Conservation (phyloP, 768 basidiomycete genomes). For the Russula foetens region DNA sequence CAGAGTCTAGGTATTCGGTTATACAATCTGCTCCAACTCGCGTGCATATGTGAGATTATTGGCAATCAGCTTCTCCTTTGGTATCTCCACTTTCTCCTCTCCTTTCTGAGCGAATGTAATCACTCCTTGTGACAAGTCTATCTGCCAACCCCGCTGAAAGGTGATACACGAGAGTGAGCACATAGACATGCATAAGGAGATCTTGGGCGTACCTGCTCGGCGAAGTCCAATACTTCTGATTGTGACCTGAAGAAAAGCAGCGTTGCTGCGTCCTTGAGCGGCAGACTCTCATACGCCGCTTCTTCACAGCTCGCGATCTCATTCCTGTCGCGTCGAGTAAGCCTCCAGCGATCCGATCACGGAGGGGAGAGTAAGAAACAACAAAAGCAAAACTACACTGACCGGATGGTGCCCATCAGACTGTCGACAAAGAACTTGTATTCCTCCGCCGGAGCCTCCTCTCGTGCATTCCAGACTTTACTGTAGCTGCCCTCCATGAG, state of each 20-base stretch:
- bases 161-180: not conserved
- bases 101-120: conserved; percentile 76
- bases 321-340: conserved; percentile 42
- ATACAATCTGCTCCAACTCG: conserved; percentile 89
- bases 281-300: conserved; percentile 85
- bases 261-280: conserved; percentile 82
- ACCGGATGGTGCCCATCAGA: conserved; percentile 92
- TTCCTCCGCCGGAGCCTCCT: conserved; percentile 87
- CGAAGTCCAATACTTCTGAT: conserved; percentile 77
- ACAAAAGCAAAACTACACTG: conserved; percentile 19
- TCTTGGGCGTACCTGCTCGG: conserved; percentile 51
- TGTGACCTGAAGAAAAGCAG: conserved; percentile 85
- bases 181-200: not conserved
- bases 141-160: conserved; percentile 72
- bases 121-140: conserved; percentile 58
- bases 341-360: not conserved
- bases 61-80: conserved; percentile 74
- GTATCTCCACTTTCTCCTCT: conserved; percentile 80
- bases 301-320: conserved; percentile 98
- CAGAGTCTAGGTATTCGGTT: conserved; percentile 19
- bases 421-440: conserved; percentile 93
- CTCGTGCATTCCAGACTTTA: conserved; percentile 94
- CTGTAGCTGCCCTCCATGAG: conserved; percentile 98
- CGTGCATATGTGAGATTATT: conserved; percentile 74
- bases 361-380: not conserved